Evolutionary conservation across 345 rosid genomes (phyloP).

Genomic region (Cardamine occulta): DNA sequence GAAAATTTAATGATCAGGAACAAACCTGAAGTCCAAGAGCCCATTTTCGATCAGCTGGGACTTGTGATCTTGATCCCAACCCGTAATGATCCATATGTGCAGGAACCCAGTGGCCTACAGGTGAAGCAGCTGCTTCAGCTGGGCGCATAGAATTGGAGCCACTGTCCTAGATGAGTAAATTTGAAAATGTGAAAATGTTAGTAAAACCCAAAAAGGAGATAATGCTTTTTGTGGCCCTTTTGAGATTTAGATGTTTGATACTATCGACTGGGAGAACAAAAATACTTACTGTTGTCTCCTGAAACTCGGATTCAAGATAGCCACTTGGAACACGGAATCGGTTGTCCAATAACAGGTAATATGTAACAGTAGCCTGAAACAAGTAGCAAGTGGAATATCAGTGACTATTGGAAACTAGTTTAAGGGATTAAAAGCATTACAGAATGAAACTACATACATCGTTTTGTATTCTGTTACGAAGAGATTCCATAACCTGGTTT

Average conservation of each 20-base stretch:
- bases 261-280: conserved; percentile 6
- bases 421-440: background rate
- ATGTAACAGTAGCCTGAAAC: conserved; percentile 92
- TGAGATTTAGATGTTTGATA: background rate
- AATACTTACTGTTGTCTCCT: conserved; percentile 65
- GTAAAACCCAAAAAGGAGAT: background rate
- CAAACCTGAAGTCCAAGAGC: conserved; percentile 94
- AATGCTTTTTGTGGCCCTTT: background rate
- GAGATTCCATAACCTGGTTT: conserved; percentile 74
- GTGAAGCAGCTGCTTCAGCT: conserved; percentile 61
- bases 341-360: conserved; percentile 83
- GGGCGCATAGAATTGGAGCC: conserved; percentile 64
- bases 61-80: conserved; percentile 60
- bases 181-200: conserved; percentile 12
- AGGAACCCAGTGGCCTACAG: conserved; percentile 63
- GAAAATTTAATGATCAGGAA: conserved; percentile 9
- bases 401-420: conserved; percentile 18
- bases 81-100: conserved; percentile 79
- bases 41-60: conserved; percentile 76
- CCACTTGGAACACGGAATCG: conserved; percentile 75
- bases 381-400: conserved; percentile 29
- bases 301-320: conserved; percentile 78
- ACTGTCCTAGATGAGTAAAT: conserved; percentile 54
- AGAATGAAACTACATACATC: conserved; percentile 56
- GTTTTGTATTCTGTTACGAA: conserved; percentile 72